Base-by-base conservation (phyloP, 208 protist species). In the Trypanosoma melophagium region DNA sequence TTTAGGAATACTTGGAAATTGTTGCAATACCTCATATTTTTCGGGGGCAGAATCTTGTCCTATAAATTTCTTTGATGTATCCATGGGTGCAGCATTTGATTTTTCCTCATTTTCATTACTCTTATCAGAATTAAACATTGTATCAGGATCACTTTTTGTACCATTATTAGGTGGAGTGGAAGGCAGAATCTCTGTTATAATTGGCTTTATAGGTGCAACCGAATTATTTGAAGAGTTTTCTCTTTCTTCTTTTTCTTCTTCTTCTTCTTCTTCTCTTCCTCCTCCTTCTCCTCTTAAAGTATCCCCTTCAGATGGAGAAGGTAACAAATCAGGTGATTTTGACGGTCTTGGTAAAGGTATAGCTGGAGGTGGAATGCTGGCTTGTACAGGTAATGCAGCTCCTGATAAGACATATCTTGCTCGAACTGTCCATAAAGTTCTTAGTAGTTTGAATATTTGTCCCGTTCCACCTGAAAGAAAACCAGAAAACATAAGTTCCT, bases 361-460 rank as follows among this genome's bases (percentile, higher is more conserved):
- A 16, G 5, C 14, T 40, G 4, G 52, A 22, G 35, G 4, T 24
- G 35, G 55, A 7, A 19, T 16, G 24, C 2, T 54, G 19, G 8
- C 24, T 50, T 50, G 10, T 28, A 42, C 13, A 24, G 45, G 19
- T 25, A 53, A 3, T 54, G 44, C 2, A 22, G 25, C 16, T 41
- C 13, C 64, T 40, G 49, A 66, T 2, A 66, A 76, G 13, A 77
- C 68, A 40, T 80, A 84, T 44, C 74, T 67, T 54, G 77, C 73
- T 19, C 84, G 73, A 50, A 84, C 77, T 3, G 69, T 74, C 78
- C 80, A 84, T 4, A 89, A 52, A 7, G 79, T 89, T 49, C 71
- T 80, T 66, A 84, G 70, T 1, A 86, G 31, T 45, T 70, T 81
- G 63, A 72, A 79, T 56, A 82, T 80, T 66, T 86, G 70, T 13